Evolutionary conservation across 2,329 filamentous ascomycete genomes (phyloP).

Genomic region (Phialemonium atrogriseum): DNA sequence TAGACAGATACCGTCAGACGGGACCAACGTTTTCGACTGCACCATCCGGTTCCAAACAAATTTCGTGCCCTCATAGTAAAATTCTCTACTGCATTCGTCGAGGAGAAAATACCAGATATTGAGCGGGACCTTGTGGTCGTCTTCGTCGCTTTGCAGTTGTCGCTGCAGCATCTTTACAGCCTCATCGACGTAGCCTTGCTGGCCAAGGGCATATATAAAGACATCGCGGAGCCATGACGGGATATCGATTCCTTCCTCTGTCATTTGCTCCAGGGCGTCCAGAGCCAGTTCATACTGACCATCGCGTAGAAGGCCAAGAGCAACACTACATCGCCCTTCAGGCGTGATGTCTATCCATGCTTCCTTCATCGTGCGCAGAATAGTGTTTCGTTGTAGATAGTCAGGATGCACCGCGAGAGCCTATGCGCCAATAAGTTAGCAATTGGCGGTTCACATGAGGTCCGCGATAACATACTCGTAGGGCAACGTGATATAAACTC

Average conservation of each 20-base stretch:
- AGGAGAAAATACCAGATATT: slow-evolving; percentile 64
- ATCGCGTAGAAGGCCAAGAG: slow-evolving; percentile 70
- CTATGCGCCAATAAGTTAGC: slow-evolving; percentile 31
- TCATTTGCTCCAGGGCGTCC: slow-evolving; percentile 59
- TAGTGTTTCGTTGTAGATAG: slow-evolving; percentile 62
- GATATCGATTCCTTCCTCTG: slow-evolving; percentile 43
- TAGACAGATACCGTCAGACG: slow-evolving; percentile 22
- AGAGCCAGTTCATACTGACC: slow-evolving; percentile 76
- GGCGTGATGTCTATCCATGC: slow-evolving; percentile 60
- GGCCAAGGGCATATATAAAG: slow-evolving; percentile 64
- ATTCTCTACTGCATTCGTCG: slow-evolving; percentile 60
- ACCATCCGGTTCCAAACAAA: slow-evolving; percentile 60
- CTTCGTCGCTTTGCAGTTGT: slow-evolving; percentile 31
- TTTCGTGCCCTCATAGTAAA: slow-evolving; percentile 55
- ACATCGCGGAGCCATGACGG: slow-evolving; percentile 72
- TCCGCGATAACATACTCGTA: slow-evolving; percentile 44
- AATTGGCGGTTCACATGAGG: neutral
- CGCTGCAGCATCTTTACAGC: slow-evolving; percentile 60
- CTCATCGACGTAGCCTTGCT: slow-evolving; percentile 68
- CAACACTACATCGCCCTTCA: slow-evolving; percentile 57
- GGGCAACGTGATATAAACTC: slow-evolving; percentile 60
- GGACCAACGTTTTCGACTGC: slow-evolving; percentile 31
- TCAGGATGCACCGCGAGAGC: slow-evolving; percentile 78
- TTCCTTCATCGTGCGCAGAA: slow-evolving; percentile 66
- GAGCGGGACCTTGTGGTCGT: slow-evolving; percentile 30